Evolutionary conservation across 768 basidiomycete genomes (phyloP), one percentile per base, ranked within the genome.

Genomic region (Strobilomyces confusus): DNA sequence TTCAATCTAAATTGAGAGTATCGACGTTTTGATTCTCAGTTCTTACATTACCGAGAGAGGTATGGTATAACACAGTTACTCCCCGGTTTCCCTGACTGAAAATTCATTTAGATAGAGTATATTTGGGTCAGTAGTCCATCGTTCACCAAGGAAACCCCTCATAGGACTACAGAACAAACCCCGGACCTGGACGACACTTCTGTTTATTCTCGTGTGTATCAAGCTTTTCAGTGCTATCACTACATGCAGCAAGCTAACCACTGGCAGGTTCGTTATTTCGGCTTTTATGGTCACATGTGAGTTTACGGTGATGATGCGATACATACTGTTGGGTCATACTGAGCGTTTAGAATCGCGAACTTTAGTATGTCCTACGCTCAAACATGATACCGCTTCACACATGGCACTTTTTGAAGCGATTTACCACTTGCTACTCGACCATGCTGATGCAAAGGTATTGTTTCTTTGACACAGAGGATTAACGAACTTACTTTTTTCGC

Each of bases 251-350:
- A 20, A n/a, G 2, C 14, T 30, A 5, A 37, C 7, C 17, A 32
- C 6, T 37, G 1, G 17, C 41, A 58, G 57, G 32, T 56, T 36
- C 57, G 46, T 36, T 58, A 58, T 44, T 37, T 36, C 7, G 25
- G 25, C 26, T 19, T 19, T 38, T 38, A 38, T 11, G 38, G 38
- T 20, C 11, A 20, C 38, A 9, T 20, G 38, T 38, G 12, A 20
- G 38, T 38, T 38, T 38, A 38, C 5, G 1, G 2, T 14, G 4
- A 20, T 20, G 3, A 20, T 38, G 13, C 9, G 19, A 38, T 19
- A 20, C 4, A 9, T 38, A 19, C 38, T 20, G 9, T 4, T 20
- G 19, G 19, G 19, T 38, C 9, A 38, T 8, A 11, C 9, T 9
- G 20, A 19, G 8, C 19, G 19, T 20, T 20, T 11, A 38, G 38